Conservation (phyloP, 1,284 basidiomycete genomes). For the Cutaneotrichosporon spelunceum region DNA sequence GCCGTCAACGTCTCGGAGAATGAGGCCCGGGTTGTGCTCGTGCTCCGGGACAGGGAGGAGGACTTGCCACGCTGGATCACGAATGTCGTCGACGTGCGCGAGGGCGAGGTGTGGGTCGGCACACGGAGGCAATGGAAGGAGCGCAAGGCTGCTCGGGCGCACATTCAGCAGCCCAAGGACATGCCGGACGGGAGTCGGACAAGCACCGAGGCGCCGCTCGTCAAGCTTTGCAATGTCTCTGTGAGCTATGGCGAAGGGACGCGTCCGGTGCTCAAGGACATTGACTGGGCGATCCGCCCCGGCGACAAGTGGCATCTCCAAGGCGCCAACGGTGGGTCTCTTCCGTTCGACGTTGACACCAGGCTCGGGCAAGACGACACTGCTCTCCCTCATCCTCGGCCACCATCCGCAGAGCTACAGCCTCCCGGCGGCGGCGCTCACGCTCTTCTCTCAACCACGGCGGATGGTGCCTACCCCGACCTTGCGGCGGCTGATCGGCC, state of each 20-base stretch:
- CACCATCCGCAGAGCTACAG: slow-evolving; percentile 93
- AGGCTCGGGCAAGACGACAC: slow-evolving; percentile 94
- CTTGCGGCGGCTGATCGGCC: slow-evolving; percentile 64
- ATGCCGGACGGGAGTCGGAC: slow-evolving; percentile 37
- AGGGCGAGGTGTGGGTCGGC: slow-evolving; percentile 6
- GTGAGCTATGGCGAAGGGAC: slow-evolving; percentile 69
- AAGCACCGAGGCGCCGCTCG: slow-evolving; percentile 56
- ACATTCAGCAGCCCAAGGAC: not conserved
- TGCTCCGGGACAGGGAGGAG: slow-evolving; percentile 71
- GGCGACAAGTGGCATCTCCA: slow-evolving; percentile 84
- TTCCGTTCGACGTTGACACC: slow-evolving; percentile 2
- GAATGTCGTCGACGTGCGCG: slow-evolving; percentile 57
- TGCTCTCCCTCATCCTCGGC: slow-evolving; percentile 85
- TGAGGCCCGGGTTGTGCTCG: slow-evolving; percentile 63
- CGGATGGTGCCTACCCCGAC: slow-evolving; percentile 60
- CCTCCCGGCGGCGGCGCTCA: slow-evolving; percentile 56
- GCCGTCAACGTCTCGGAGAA: slow-evolving; percentile 39
- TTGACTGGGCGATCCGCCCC: slow-evolving; percentile 73
- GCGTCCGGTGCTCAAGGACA: slow-evolving; percentile 62
- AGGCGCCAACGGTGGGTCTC: slow-evolving; percentile 71
- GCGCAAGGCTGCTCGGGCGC: not conserved
- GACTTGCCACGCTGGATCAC: slow-evolving; percentile 74
- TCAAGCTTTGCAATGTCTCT: slow-evolving; percentile 64
- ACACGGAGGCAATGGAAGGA: slow-evolving; percentile 3
- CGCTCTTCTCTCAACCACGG: slow-evolving; percentile 70